These are phyloP conservation scores for Monosporascus sp. DNA, from an alignment of 2,329 filamentous ascomycete species.

Conservation along the genomic window DNA sequence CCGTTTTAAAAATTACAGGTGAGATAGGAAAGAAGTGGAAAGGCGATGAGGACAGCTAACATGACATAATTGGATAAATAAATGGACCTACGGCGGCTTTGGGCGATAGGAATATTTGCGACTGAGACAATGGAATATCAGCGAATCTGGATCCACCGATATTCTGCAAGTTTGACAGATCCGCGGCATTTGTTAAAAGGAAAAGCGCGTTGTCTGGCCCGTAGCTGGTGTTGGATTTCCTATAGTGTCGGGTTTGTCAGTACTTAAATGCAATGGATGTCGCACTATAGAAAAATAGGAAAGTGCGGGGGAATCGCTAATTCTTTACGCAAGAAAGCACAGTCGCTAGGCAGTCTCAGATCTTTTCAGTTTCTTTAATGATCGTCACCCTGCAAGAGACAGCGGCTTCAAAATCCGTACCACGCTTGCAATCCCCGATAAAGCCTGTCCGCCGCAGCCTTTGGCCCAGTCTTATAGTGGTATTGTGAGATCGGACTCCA, in stretches of 20 bases:
- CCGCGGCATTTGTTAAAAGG: background rate
- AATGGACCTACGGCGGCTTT: background rate
- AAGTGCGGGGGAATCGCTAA: slow-evolving; percentile 1
- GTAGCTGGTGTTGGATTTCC: background rate
- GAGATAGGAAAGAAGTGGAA: no score
- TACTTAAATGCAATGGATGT: background rate
- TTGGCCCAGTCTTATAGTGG: slow-evolving; percentile 48
- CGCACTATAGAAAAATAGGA: background rate
- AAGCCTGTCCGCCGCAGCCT: slow-evolving; percentile 51
- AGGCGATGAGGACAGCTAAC: no score
- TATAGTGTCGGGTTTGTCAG: background rate
- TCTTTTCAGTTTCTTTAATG: slow-evolving; percentile 65
- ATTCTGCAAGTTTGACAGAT: background rate
- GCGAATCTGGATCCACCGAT: background rate
- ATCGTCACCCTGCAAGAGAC: slow-evolving; percentile 46
- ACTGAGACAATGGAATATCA: no score
- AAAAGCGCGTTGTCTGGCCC: background rate
- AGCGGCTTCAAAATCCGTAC: slow-evolving; percentile 40
- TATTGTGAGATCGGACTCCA: slow-evolving; percentile 46
- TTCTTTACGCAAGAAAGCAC: background rate
- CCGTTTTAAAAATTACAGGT: no score
- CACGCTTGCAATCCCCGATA: slow-evolving; percentile 10
- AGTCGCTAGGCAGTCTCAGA: slow-evolving; percentile 48
- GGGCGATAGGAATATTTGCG: no score
- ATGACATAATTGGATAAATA: background rate